Base-by-base conservation (phyloP, 257 asterid species). In the Echium plantagineum region DNA sequence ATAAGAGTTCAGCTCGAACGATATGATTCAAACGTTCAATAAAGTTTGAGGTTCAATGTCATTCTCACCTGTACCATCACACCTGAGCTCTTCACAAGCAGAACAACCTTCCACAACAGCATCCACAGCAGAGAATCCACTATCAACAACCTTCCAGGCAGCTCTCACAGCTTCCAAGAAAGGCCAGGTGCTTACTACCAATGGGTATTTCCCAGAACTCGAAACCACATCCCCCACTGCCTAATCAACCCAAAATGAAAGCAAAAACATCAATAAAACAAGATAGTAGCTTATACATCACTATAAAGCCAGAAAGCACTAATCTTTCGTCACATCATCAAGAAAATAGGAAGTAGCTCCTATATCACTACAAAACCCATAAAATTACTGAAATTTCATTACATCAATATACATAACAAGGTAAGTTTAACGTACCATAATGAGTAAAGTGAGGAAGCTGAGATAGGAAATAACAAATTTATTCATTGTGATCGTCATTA, bases 121-220 rank as follows among this genome's bases (percentile, higher is more conserved):
- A 75, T 91, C 96, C 53, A 88, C 63, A 0, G 98, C 96, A 1
- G 96, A 77, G 46, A 74, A 73, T 35, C 96, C 96, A 16, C 64
- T 22, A 35, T 77, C 79, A 58, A 73, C 84, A 26, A 81, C 65
- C 60, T 62, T 75, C 96, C 98, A 88, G 12, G 96, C 96, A 13
- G 96, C 81, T 73, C 94, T 80, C 69, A 91, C 96, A 20, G 96
- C 98, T 76, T 81, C 95, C 75, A 80, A 19, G 76, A 91, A 91
- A 5, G 98, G 96, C 98, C 98, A 91, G 15, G 98, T 91, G 81
- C 96, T 83, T 67, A 88, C 86, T 46, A 91, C 98, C 19, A 83
- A 7, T 17, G 95, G 96, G 60, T 83, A 82, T 55, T 75, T 76
- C 64, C 32, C 76, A 20, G 61, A 61, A 53, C 52, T 67, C 66